These are phyloP conservation scores for Colletotrichum orbiculare DNA, from an alignment of 2,329 filamentous ascomycete genomes.

Conservation along the genomic window DNA sequence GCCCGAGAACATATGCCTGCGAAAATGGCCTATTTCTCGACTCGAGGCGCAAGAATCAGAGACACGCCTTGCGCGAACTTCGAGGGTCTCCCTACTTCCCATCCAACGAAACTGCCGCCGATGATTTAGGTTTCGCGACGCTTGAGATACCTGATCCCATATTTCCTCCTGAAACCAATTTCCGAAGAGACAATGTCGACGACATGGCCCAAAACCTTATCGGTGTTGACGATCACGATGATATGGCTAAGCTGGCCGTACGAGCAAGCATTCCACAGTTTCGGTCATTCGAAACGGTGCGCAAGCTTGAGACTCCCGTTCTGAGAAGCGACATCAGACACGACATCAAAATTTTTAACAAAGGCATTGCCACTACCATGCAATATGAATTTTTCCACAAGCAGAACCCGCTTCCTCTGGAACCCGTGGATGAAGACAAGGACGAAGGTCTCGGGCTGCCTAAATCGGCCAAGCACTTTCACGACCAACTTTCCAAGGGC, in stretches of 20 bases:
- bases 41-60: no score
- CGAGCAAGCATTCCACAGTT: conserved; percentile 4
- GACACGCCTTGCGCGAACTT: background rate
- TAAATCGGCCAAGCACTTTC: conserved; percentile 17
- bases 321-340: conserved; percentile 21
- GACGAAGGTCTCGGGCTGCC: conserved; percentile 35
- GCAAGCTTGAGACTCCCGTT: conserved; percentile 23
- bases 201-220: background rate
- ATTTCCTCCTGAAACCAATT: conserved; percentile 8
- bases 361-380: background rate
- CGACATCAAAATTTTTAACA: conserved; percentile 18
- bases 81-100: conserved; percentile 5
- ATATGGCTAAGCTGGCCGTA: conserved; percentile 5
- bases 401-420: conserved; percentile 21
- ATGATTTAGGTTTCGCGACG: background rate
- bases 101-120: background rate
- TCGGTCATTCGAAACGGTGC: conserved; percentile 2
- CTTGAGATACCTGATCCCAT: conserved; percentile 1
- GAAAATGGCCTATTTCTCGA: no score
- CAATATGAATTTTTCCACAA: conserved; percentile 18
- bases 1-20: no score
- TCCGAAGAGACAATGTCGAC: background rate
- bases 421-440: conserved; percentile 29
- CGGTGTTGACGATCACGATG: background rate
- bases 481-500: conserved; percentile 20